phyloP scores from a whole-genome alignment of 305 asterid genomes.

The Fraxinus dipetala region DNA sequence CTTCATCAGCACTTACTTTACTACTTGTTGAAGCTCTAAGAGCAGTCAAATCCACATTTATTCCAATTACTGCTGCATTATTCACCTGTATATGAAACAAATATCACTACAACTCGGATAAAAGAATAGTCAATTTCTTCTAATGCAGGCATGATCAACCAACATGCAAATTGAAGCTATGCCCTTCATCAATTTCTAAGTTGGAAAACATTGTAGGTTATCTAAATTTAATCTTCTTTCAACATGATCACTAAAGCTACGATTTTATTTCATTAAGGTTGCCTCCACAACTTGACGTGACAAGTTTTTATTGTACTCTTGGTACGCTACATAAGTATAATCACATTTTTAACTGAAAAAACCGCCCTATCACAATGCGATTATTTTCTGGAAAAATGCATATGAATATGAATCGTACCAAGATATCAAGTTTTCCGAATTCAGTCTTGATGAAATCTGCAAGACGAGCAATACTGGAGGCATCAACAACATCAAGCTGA shows the following conservation, averaged over 20 bases:
- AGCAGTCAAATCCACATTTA: neutral
- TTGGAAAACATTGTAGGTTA: neutral
- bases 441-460: conserved; percentile 32
- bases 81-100: conserved; percentile 16
- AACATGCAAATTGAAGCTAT: neutral
- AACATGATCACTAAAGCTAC: neutral
- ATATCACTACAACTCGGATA: neutral
- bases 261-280: neutral
- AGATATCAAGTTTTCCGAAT: conserved; percentile 46
- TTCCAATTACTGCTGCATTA: conserved; percentile 25
- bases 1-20: neutral
- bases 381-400: neutral
- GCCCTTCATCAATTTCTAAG: neutral
- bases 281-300: neutral
- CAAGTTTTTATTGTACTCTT: neutral
- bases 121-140: neutral
- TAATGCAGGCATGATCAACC: neutral
- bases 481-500: conserved; percentile 39
- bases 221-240: neutral
- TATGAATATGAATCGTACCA: conserved; percentile 26
- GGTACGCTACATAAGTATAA: neutral
- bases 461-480: conserved; percentile 29
- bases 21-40: neutral
- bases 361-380: neutral
- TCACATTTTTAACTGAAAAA: neutral